Evolutionary conservation across 768 basidiomycete genomes (phyloP), one percentile per base, ranked within the genome.

Genomic region (Mycena kentingensis): DNA sequence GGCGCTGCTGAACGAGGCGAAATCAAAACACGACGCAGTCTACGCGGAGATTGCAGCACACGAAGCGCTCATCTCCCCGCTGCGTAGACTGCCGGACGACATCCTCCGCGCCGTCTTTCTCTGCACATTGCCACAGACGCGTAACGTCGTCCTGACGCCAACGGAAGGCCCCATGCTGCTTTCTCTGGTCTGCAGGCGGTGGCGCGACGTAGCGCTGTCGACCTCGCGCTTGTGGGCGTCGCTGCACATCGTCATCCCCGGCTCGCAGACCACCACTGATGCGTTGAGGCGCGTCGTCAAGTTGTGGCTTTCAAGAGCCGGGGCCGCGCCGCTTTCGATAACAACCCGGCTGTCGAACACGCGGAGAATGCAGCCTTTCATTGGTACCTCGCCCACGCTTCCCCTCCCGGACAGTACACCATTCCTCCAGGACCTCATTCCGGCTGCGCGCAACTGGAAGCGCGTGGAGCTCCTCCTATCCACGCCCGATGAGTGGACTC

Each of bases 61-160:
- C 26, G 26, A 44, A 1, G 41, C 34, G 26, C 34, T 54, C 25
- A n/a, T 54, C 1, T 54, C 52, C 11, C 52, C 39, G n/a, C n/a
- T n/a, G n/a, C n/a, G n/a, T n/a, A n/a, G 36, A 10, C 12, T 37
- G 11, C 36, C 36, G 7, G 36, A 11, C 36, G 36, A 37, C 19
- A 18, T 37, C 36, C 36, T 37, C 36, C 36, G 36, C 11, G 18
- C 10, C 11, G 19, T 37, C 18, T 37, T 37, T 18, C 36, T 37
- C 7, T 18, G 19, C 18, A 37, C 36, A 37, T 18, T 37, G 7
- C 36, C 36, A 10, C 11, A 10, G 11, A 18, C 11, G 7, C 36
- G 36, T 18, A 37, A 37, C 36, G 19, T 18, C 8, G 36, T 18
- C 11, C 8, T 37, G 18, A 6, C 36, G 18, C 36, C 36, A 37